A percentile compares a stretch with the other conserved stretches of the same genome.
Evolutionary conservation across 139 green algal genomes (phyloP).

Genomic region (Chara braunii): DNA sequence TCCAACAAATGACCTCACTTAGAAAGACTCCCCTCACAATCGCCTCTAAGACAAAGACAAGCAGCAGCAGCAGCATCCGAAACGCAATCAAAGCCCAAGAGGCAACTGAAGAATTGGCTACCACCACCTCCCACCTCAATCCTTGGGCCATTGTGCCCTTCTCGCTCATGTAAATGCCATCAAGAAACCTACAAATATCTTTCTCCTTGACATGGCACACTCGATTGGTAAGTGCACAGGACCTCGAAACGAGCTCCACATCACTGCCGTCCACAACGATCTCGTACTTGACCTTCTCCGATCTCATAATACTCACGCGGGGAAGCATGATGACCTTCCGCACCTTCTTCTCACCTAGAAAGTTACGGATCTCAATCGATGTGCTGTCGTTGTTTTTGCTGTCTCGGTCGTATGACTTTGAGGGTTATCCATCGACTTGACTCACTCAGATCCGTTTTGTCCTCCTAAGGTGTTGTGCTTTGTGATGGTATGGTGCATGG

Average conservation of each 20-base stretch:
- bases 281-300: constrained; percentile 84
- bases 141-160: too few relatives aligned
- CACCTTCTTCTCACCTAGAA: constrained; percentile 89
- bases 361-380: constrained; percentile 97
- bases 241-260: constrained; percentile 85
- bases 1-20: too few relatives aligned
- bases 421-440: too few relatives aligned
- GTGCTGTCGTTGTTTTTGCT: too few relatives aligned
- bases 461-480: too few relatives aligned
- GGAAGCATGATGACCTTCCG: constrained; percentile 80
- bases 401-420: too few relatives aligned
- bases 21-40: too few relatives aligned
- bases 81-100: too few relatives aligned
- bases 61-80: too few relatives aligned
- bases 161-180: constrained; percentile 89
- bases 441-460: too few relatives aligned
- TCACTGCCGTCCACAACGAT: constrained; percentile 83
- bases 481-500: too few relatives aligned
- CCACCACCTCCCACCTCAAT: background rate
- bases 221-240: constrained; percentile 76
- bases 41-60: too few relatives aligned
- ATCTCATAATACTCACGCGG: constrained; percentile 66
- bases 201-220: constrained; percentile 65
- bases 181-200: constrained; percentile 98
- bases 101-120: background rate